A percentile compares a stretch with the other conserved stretches of the same genome.
Evolutionary conservation across 75 land plant genomes (phyloP).

Genomic region (Picea glauca): DNA sequence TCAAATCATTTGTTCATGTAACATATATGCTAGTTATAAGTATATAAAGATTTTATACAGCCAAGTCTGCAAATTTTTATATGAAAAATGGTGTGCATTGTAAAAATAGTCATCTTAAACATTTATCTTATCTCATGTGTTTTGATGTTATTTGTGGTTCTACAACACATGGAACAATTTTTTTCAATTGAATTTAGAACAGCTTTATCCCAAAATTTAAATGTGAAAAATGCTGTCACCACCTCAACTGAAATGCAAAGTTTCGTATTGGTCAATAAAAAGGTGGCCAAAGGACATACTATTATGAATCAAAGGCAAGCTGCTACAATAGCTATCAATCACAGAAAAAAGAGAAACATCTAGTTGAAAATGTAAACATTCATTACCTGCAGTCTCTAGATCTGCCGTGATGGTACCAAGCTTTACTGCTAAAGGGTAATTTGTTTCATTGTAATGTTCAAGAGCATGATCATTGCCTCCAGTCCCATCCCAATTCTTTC

Average conservation of each 20-base stretch:
- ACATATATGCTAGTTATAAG: background rate
- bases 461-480: conserved; percentile 99
- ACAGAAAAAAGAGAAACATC: too few relatives aligned
- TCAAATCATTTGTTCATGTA: too few relatives aligned
- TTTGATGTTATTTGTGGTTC: background rate
- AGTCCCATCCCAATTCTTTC: conserved; percentile 96
- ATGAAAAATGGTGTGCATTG: background rate
- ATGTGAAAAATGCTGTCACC: background rate
- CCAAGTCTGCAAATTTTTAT: background rate
- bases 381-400: conserved; percentile 89
- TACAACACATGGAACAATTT: background rate
- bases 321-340: background rate
- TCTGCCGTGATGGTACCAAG: conserved; percentile 99
- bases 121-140: background rate
- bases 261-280: too few relatives aligned
- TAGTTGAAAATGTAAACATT: background rate
- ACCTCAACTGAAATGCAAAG: background rate
- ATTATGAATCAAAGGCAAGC: too few relatives aligned
- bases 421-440: conserved; percentile 97
- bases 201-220: background rate
- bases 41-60: background rate
- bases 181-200: background rate
- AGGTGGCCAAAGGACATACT: too few relatives aligned
- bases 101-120: background rate
- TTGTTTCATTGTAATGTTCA: conserved; percentile 81